Base-by-base conservation (phyloP, 2,329 filamentous ascomycete genomes). In the Amphichorda felina region DNA sequence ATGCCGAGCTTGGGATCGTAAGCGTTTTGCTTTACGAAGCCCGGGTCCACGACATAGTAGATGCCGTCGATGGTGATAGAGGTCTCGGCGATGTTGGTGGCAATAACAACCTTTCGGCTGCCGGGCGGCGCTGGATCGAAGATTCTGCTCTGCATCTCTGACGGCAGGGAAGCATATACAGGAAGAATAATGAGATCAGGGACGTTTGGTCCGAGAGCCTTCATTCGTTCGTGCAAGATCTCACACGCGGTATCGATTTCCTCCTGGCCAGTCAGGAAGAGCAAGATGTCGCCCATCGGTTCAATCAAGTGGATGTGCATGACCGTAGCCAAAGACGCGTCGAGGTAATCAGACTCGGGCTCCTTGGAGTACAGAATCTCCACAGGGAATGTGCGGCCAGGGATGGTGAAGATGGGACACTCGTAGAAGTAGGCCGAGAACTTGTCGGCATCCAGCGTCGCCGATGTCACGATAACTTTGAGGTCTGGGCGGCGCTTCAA, bases 221-320 rank as follows among this genome's bases (percentile, higher is more conserved):
- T 96, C 89, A 96, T 96, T 15, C 93, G 77, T 55, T 98, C 91
- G 49, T 78, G 88, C 1, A 98, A 54, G 35, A 95, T 88, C 57
- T 96, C 91, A 50, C 86, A 94, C 16, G 82, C 79, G 0, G 87
- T 94, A 50, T 98, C 91, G 43, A 98, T 98, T 57, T 98, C 93
- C 57, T 98, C 91, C 52, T 95, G 88, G 5, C 91, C 91, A 0
- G 93, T 98, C 47, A 98, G 70, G 64, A 98, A 98, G 2, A 98
- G 68, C n/a, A 98, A 61, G 35, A 98, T 95, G 50, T 98, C 93
- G 44, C 91, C 91, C 14, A 79, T 72, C 6, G 88, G 86, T 50
- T 98, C 91, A 2, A 82, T 91, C 14, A 98, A 63, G 54, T 98
- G 91, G 37, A 98, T 96, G 52, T 96, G 86, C 89, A 98, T 95